A percentile compares a stretch with the other conserved stretches of the same genome.
Conservation (phyloP, 108 stramenopile genomes). For the Stephanodiscus triporus region DNA sequence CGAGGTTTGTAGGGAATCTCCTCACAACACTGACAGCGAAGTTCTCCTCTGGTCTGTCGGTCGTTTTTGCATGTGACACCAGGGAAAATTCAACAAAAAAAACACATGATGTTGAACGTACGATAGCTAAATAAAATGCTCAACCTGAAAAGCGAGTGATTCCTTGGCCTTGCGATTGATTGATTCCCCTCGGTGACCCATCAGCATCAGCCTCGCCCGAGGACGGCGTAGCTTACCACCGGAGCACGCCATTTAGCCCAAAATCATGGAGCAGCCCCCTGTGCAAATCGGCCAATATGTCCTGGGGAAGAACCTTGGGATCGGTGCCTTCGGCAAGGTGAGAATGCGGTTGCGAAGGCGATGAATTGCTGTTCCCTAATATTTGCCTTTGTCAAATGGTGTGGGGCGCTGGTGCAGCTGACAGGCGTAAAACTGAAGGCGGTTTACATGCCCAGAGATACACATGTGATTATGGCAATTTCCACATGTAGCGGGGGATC, state of each 20-base stretch:
- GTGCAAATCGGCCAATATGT: conserved; percentile 98
- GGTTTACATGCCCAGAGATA: background rate
- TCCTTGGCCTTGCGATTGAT: no score
- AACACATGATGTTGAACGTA: no score
- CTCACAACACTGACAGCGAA: no score
- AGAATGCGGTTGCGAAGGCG: conserved; percentile 19
- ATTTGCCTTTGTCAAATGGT: background rate
- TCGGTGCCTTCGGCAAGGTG: conserved; percentile 99
- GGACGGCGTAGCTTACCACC: background rate
- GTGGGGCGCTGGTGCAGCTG: background rate
- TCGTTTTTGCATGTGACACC: no score
- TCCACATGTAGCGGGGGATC: background rate
- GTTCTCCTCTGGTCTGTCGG: no score
- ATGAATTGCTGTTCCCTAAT: background rate
- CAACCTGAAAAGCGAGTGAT: no score
- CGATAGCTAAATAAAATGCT: no score
- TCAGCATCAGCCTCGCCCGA: background rate
- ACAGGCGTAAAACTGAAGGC: background rate
- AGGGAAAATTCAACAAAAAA: no score
- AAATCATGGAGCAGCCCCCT: conserved; percentile 82
- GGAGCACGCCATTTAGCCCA: conserved; percentile 13
- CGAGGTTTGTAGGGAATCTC: no score
- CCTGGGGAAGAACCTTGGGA: conserved; percentile 98
- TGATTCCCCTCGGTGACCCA: no score
- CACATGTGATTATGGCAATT: background rate